A percentile compares a stretch with the other conserved stretches of the same genome.
Conservation (phyloP, 352 stramenopile genomes). For the Globisporangium barbulae region DNA sequence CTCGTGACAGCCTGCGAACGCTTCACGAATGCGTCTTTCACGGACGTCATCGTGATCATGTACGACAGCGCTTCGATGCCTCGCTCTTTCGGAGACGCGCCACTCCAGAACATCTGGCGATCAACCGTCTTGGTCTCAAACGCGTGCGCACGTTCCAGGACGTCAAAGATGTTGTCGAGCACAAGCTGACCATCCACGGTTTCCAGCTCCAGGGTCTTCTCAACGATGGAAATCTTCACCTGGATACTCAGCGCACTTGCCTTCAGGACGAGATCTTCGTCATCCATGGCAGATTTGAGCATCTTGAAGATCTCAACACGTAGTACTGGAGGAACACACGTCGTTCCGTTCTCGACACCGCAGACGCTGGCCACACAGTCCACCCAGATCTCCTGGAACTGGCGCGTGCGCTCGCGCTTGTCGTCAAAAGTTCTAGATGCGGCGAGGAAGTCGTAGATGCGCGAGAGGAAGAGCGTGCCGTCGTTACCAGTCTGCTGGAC, state of each 20-base stretch:
- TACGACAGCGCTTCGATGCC: constrained; percentile 83
- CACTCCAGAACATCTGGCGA: constrained; percentile 59
- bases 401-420: constrained; percentile 38
- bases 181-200: constrained; percentile 60
- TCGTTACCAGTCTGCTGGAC: constrained; percentile 67
- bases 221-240: constrained; percentile 78
- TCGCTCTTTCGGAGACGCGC: constrained; percentile 74
- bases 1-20: constrained; percentile 53
- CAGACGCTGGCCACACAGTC: constrained; percentile 79
- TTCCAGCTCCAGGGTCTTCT: constrained; percentile 75
- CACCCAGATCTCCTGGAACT: constrained; percentile 77
- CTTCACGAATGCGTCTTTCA: constrained; percentile 77
- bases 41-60: constrained; percentile 75
- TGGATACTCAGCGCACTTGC: constrained; percentile 77
- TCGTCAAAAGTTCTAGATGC: constrained; percentile 49
- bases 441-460: constrained; percentile 56
- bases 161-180: constrained; percentile 69
- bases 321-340: constrained; percentile 57
- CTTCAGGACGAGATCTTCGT: constrained; percentile 69
- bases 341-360: constrained; percentile 66
- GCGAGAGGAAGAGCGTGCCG: constrained; percentile 46
- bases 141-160: constrained; percentile 57
- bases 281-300: constrained; percentile 58
- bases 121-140: constrained; percentile 39
- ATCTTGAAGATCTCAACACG: constrained; percentile 79